These are phyloP conservation scores for Cyclotella cryptica DNA, from an alignment of 108 stramenopile species.

Conservation along the genomic window DNA sequence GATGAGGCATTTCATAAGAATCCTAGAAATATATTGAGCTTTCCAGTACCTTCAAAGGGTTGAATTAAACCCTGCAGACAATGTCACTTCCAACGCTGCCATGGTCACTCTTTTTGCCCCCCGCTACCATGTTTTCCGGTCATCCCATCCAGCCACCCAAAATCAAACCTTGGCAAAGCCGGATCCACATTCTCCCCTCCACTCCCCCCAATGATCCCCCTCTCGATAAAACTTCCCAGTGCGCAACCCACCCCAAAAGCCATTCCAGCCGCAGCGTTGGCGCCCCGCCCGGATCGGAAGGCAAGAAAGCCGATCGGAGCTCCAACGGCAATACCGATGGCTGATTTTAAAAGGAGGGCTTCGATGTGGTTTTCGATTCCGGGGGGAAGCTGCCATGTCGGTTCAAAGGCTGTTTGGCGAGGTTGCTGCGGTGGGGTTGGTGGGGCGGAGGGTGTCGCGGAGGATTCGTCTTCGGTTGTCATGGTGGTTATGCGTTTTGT, in stretches of 20 bases:
- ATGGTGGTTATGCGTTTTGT: no score
- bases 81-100: background rate
- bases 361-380: slow-evolving; percentile 58
- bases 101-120: background rate
- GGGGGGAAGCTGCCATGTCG: slow-evolving; percentile 49
- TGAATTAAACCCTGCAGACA: no score
- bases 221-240: slow-evolving; percentile 51
- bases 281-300: slow-evolving; percentile 43
- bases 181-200: slow-evolving; percentile 36
- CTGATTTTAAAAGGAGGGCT: slow-evolving; percentile 44
- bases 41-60: no score
- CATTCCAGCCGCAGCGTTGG: slow-evolving; percentile 44
- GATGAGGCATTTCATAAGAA: no score
- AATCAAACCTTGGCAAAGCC: slow-evolving; percentile 43
- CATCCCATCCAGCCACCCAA: slow-evolving; percentile 18
- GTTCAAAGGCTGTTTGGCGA: slow-evolving; percentile 30
- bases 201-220: slow-evolving; percentile 20
- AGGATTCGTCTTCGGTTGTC: slow-evolving; percentile 16
- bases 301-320: slow-evolving; percentile 29
- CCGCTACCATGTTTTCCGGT: background rate
- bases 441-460: slow-evolving; percentile 20
- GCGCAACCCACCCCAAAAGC: slow-evolving; percentile 54
- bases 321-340: slow-evolving; percentile 43
- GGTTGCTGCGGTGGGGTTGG: slow-evolving; percentile 23
- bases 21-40: no score